A percentile compares a stretch with the other conserved stretches of the same genome.
phyloP scores from a whole-genome alignment of 805 yeast genomes.

The Ogataea pini region DNA sequence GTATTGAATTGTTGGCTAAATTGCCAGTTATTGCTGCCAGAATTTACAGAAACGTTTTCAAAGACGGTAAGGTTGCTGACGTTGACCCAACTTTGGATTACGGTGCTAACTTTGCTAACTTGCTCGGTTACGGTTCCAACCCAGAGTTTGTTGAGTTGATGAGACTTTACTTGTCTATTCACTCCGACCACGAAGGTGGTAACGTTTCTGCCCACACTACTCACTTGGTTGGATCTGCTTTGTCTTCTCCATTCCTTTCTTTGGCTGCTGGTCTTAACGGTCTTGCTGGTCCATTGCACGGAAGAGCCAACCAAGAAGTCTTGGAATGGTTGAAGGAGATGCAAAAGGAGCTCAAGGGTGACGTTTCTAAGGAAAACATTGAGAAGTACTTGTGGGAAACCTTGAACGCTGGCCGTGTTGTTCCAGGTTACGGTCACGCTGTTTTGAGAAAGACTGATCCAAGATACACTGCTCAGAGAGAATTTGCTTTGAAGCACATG shows the following conservation, averaged over 20 bases:
- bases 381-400: conserved; percentile 79
- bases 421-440: conserved; percentile 90
- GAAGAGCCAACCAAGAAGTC: conserved; percentile 87
- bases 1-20: conserved; percentile 77
- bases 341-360: conserved; percentile 67
- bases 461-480: conserved; percentile 83
- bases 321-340: conserved; percentile 76
- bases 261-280: conserved; percentile 83
- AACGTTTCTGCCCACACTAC: conserved; percentile 87
- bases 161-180: conserved; percentile 80
- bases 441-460: conserved; percentile 88
- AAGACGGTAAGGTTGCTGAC: conserved; percentile 67
- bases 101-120: conserved; percentile 61
- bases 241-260: conserved; percentile 75
- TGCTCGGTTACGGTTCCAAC: conserved; percentile 59
- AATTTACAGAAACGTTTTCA: conserved; percentile 82
- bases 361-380: conserved; percentile 64
- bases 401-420: conserved; percentile 78
- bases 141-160: conserved; percentile 74
- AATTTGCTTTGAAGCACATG: conserved; percentile 72
- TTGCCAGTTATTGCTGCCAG: conserved; percentile 79
- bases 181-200: conserved; percentile 90
- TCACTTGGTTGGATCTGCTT: conserved; percentile 81
- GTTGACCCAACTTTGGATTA: conserved; percentile 60
- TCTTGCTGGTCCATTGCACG: conserved; percentile 85